phyloP scores from a whole-genome alignment of 371 early-diverging fungal genomes.

The Haplosporangium sp. region DNA sequence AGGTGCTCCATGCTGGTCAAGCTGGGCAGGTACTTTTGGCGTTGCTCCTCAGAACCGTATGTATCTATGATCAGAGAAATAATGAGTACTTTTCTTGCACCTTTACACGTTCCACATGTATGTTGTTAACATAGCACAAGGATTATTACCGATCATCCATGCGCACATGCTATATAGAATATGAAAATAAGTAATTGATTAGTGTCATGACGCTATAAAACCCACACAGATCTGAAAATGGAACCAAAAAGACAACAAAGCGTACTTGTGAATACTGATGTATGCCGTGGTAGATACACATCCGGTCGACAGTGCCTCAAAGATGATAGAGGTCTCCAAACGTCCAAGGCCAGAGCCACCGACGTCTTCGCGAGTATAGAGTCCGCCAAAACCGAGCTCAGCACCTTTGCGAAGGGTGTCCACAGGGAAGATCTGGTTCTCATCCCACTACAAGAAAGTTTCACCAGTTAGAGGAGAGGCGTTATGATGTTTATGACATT shows the following conservation, averaged over 20 bases:
- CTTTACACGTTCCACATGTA: too few species aligned
- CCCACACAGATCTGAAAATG: neutral
- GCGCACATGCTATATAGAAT: constrained; percentile 59
- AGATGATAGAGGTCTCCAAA: constrained; percentile 62
- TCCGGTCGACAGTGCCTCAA: constrained; percentile 69
- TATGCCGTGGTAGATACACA: constrained; percentile 72
- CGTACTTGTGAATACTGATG: constrained; percentile 69
- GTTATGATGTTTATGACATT: too few species aligned
- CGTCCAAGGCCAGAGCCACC: constrained; percentile 63
- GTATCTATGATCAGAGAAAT: constrained; percentile 21
- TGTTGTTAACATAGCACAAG: neutral
- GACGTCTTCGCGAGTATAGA: constrained; percentile 58
- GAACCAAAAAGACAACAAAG: too few species aligned
- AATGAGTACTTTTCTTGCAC: too few species aligned
- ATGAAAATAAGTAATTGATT: neutral
- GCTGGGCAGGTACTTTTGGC: constrained; percentile 60
- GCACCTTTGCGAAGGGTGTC: constrained; percentile 64
- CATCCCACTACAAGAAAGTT: constrained; percentile 64
- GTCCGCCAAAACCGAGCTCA: constrained; percentile 67
- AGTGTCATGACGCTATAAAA: neutral
- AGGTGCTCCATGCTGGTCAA: constrained; percentile 62
- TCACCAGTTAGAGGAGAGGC: too few species aligned
- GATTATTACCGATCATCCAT: constrained; percentile 74
- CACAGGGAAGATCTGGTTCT: constrained; percentile 60
- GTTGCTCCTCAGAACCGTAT: constrained; percentile 62